Evolutionary conservation across 495 filamentous ascomycete species (phyloP).

Genomic region (Aspergillus cristatus): DNA sequence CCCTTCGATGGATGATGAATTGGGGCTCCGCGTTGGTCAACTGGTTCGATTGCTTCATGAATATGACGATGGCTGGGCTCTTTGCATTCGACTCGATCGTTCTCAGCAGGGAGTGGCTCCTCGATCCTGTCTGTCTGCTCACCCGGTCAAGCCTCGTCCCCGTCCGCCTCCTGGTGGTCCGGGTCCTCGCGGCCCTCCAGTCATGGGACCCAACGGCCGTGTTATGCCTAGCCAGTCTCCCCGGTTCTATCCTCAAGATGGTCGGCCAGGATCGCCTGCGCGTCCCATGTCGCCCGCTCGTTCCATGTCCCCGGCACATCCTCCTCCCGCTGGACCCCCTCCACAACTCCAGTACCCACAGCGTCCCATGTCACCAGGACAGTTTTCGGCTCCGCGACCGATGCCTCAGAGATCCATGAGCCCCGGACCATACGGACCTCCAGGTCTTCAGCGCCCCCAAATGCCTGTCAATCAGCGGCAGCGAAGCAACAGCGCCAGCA

Average conservation of each 20-base stretch:
- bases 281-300: slow-evolving; percentile 19
- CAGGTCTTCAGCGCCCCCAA: slow-evolving; percentile 35
- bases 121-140: slow-evolving; percentile 84
- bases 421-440: slow-evolving; percentile 40
- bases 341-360: slow-evolving; percentile 9
- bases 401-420: slow-evolving; percentile 40
- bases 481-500: slow-evolving; percentile 45
- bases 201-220: slow-evolving; percentile 43
- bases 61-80: slow-evolving; percentile 98
- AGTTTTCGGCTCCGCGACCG: slow-evolving; percentile 30
- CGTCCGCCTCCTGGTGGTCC: slow-evolving; percentile 45
- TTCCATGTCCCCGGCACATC: slow-evolving; percentile 18
- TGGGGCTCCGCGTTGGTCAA: slow-evolving; percentile 68
- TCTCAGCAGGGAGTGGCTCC: slow-evolving; percentile 89
- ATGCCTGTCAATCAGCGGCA: slow-evolving; percentile 33
- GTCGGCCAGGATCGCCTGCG: slow-evolving; percentile 33
- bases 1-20: slow-evolving; percentile 85
- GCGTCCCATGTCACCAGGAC: slow-evolving; percentile 31
- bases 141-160: slow-evolving; percentile 79
- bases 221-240: slow-evolving; percentile 27
- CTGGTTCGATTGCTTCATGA: slow-evolving; percentile 85
- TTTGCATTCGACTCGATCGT: slow-evolving; percentile 84
- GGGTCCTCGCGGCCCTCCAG: slow-evolving; percentile 38
- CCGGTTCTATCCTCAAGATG: slow-evolving; percentile 32
- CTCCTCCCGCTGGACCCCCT: slow-evolving; percentile 15